Base-by-base conservation (phyloP, 108 stramenopile genomes). In the Chaetoceros muelleri region DNA sequence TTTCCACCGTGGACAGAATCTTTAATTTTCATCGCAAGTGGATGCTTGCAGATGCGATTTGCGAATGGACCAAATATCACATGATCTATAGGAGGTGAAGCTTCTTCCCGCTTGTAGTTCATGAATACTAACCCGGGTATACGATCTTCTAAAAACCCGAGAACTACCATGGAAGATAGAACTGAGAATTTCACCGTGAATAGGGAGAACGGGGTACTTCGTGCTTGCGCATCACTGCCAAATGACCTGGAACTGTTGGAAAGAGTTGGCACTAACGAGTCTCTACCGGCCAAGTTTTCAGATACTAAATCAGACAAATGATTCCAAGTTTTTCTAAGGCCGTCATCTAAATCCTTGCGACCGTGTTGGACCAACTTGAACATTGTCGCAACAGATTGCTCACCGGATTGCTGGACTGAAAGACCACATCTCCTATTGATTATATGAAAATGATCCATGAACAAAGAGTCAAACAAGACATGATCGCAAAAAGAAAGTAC, bases 141-240 rank as follows among this genome's bases (percentile, higher is more conserved):
- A 24, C 82, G 62, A 50, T 75, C 78, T 59, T 90, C 88, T n/a
- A 90, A 40, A 58, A 86, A 86, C 34, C 84, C 76, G 55, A 90
- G 62, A 1, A 79, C 84, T 29, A 82, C 82, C 57, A 74, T 78
- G 2, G 88, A 86, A 7, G 88, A 83, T 44, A 69, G 46, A 5
- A 82, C 82, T 2, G 88, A 79, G 58, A 85, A 85, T 51, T 72
- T 56, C 2, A 82, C 69, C 28, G 77, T 80, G 63, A 84, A 85
- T 1, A 82, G 55, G 5, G 79, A 68, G 54, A 73, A 83, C 0
- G 83, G 77, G 1, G 70, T 62, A 10, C 72, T 45, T 48, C 67
- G 57, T 13, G 5, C 31, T 61, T 72, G 29, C 65, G 52, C 40
- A 27, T 34, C 34, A 26, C 46, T 31, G 24, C 62, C 61, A 51